Evolutionary conservation across 345 rosid genomes (phyloP).

Genomic region (Turnera subulata): DNA sequence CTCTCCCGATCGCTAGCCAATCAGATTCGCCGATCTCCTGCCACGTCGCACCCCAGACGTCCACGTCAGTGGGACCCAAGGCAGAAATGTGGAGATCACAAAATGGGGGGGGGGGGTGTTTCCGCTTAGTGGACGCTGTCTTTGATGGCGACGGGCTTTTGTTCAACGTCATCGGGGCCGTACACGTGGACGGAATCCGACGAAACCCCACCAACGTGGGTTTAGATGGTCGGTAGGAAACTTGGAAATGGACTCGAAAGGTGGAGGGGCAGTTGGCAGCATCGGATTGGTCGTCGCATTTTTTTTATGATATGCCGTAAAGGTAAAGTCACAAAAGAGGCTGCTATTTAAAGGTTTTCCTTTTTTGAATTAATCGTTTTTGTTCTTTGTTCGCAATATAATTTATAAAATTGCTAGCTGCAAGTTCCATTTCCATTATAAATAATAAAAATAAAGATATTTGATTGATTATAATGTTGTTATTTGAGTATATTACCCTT

Average conservation of each 20-base stretch:
- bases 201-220: too few species aligned
- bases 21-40: not conserved
- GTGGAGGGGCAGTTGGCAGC: constrained; percentile 8
- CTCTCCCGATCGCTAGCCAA: constrained; percentile 12
- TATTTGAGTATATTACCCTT: too few species aligned
- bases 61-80: constrained; percentile 20
- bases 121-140: constrained; percentile 20
- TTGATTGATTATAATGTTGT: too few species aligned
- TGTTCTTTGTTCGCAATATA: too few species aligned
- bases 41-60: constrained; percentile 23
- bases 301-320: constrained; percentile 10
- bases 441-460: too few species aligned
- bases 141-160: constrained; percentile 8
- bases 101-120: too few species aligned
- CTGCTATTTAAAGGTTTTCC: too few species aligned
- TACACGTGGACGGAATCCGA: constrained; percentile 36
- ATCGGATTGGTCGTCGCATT: not conserved
- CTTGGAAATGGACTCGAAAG: constrained; percentile 3
- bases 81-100: constrained; percentile 8
- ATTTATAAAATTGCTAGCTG: too few species aligned
- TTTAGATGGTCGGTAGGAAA: too few species aligned
- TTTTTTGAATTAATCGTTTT: too few species aligned
- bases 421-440: too few species aligned
- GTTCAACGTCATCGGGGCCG: not conserved
- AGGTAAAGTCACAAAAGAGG: constrained; percentile 4